Conservation (phyloP, 192 early-diverging fungal species). For the Cetraspora pellucida region DNA sequence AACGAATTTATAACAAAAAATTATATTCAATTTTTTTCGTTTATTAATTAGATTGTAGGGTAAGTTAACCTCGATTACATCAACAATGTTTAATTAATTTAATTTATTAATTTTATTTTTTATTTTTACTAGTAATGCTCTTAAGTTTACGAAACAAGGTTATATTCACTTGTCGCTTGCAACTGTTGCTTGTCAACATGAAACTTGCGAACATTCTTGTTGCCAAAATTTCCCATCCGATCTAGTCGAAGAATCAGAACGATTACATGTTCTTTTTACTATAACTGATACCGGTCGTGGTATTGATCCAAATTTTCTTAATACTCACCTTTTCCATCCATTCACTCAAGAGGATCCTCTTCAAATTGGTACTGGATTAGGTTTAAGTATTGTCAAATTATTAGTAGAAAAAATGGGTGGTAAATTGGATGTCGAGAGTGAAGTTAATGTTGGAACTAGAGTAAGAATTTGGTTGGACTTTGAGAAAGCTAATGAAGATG, state of each 20-base stretch:
- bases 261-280: conserved; percentile 40
- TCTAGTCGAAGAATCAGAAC: not conserved
- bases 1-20: too few relatives aligned
- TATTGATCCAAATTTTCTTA: conserved; percentile 48
- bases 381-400: conserved; percentile 47
- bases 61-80: too few relatives aligned
- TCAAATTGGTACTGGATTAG: conserved; percentile 52
- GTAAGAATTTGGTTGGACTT: conserved; percentile 27
- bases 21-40: not conserved
- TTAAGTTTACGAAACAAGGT: conserved; percentile 56
- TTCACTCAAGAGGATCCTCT: conserved; percentile 57
- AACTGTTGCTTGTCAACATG: conserved; percentile 24
- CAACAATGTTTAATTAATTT: not conserved
- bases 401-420: conserved; percentile 51
- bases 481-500: not conserved
- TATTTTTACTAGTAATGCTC: conserved; percentile 49
- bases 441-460: conserved; percentile 18
- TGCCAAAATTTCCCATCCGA: not conserved
- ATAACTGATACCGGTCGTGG: conserved; percentile 54
- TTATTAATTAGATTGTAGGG: conserved; percentile 31
- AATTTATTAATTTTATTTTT: conserved; percentile 7
- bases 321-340: conserved; percentile 45
- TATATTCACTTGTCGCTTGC: conserved; percentile 49
- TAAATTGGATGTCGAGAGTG: conserved; percentile 47
- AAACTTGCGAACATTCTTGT: conserved; percentile 21